phyloP scores from a whole-genome alignment of 768 basidiomycete species.

The Boletales sp. region DNA sequence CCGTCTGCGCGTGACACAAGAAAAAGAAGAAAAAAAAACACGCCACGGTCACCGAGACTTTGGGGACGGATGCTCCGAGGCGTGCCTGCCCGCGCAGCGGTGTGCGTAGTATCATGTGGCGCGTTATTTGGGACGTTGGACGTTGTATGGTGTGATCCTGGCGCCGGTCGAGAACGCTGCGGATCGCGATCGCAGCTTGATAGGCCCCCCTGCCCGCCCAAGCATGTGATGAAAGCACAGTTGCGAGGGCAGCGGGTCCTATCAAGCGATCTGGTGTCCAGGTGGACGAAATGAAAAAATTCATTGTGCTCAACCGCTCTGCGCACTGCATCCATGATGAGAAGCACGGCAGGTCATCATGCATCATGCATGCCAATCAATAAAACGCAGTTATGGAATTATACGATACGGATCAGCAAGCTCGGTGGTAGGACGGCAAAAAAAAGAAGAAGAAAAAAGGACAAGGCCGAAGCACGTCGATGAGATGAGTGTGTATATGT shows the following conservation, averaged over 20 bases:
- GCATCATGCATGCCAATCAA: conserved; percentile 5
- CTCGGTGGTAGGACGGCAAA: conserved; percentile 1
- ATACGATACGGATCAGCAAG: conserved; percentile 7
- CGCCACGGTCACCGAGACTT: conserved; percentile 7
- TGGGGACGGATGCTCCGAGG: conserved; percentile 9
- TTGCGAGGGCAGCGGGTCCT: conserved; percentile 2
- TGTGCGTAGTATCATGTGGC: conserved; percentile 5
- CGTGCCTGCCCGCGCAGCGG: conserved; percentile 12
- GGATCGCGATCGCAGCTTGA: too few species aligned
- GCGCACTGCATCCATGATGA: conserved; percentile 14
- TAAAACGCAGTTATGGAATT: conserved; percentile 2
- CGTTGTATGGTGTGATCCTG: neutral
- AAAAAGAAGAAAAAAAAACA: neutral
- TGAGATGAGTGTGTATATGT: neutral
- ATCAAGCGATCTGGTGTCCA: conserved; percentile 12
- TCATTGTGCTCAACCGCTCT: conserved; percentile 6
- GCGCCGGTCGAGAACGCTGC: conserved; percentile 12
- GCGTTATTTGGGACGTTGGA: neutral
- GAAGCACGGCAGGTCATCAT: conserved; percentile 7
- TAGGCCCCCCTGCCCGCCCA: too few species aligned
- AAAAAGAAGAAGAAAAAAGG: conserved; percentile 1
- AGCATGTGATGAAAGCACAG: neutral
- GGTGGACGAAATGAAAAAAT: conserved; percentile 5
- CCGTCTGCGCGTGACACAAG: conserved; percentile 1
- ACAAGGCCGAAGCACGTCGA: conserved; percentile 8